phyloP scores from a whole-genome alignment of 441 rosid genomes.

The Bocquillonia castaneifolia region DNA sequence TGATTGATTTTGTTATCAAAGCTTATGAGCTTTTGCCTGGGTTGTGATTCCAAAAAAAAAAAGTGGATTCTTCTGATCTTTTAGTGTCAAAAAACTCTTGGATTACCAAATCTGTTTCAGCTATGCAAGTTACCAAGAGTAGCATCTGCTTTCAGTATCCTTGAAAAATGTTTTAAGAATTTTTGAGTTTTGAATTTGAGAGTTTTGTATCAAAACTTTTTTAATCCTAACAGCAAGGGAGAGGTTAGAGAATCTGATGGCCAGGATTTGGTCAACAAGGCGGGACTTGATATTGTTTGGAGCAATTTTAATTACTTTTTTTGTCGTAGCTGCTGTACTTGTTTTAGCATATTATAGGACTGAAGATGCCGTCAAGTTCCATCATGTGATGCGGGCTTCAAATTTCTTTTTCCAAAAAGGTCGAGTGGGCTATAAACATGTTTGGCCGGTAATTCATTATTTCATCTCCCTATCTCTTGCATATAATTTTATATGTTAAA shows the following conservation, averaged over 20 bases:
- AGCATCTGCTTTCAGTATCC: background rate
- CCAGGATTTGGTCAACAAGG: conserved; percentile 20
- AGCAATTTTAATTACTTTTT: conserved; percentile 23
- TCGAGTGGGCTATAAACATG: conserved; percentile 33
- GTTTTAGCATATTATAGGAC: conserved; percentile 14
- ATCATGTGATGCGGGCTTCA: conserved; percentile 15
- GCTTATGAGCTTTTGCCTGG: background rate
- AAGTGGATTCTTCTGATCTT: background rate
- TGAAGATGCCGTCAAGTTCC: conserved; percentile 19
- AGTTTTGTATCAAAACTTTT: background rate
- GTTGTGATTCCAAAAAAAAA: background rate
- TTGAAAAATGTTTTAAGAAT: background rate
- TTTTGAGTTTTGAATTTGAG: background rate
- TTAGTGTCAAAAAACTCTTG: background rate
- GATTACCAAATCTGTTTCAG: background rate
- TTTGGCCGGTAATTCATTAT: conserved; percentile 22
- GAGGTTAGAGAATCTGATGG: conserved; percentile 23
- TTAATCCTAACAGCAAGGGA: background rate
- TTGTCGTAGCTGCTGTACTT: conserved; percentile 24
- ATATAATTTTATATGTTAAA: background rate
- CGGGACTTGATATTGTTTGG: conserved; percentile 24
- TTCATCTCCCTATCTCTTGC: background rate
- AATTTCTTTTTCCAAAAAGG: conserved; percentile 28
- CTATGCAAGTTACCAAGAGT: background rate
- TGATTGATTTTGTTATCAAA: background rate